phyloP scores from a whole-genome alignment of 163 green algal species.

The Smithsoniella earleae region DNA sequence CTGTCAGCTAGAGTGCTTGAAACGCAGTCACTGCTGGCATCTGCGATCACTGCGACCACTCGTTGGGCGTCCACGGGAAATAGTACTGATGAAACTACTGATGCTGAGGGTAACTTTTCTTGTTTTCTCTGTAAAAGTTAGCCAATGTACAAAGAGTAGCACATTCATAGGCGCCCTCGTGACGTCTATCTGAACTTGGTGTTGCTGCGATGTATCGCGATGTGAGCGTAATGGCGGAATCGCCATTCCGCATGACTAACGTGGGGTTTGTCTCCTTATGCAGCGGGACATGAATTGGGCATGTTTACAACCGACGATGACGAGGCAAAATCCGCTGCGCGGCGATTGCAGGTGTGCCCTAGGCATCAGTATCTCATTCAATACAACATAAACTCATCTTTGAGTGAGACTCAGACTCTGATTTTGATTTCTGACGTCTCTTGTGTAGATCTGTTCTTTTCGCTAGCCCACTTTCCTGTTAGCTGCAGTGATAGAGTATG shows the following conservation, averaged over 20 bases:
- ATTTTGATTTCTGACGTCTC: too few species aligned
- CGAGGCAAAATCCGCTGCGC: neutral
- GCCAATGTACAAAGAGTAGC: neutral
- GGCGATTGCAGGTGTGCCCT: too few species aligned
- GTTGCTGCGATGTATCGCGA: slow-evolving; percentile 31
- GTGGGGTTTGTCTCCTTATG: too few species aligned
- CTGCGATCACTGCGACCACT: neutral
- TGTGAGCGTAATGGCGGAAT: slow-evolving; percentile 33
- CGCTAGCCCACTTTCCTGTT: too few species aligned
- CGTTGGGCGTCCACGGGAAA: too few species aligned
- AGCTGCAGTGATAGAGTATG: too few species aligned
- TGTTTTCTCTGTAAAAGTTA: neutral
- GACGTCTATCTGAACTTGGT: slow-evolving; percentile 40
- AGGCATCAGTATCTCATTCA: too few species aligned
- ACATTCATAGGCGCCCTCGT: slow-evolving; percentile 35
- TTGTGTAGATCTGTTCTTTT: too few species aligned
- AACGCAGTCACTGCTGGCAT: slow-evolving; percentile 22
- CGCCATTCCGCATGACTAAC: too few species aligned
- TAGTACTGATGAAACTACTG: slow-evolving; percentile 8
- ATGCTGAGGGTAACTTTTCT: neutral
- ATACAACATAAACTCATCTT: too few species aligned
- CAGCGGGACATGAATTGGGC: too few species aligned
- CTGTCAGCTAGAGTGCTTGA: slow-evolving; percentile 13
- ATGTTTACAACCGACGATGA: slow-evolving; percentile 30
- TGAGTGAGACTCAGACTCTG: too few species aligned